Evolutionary conservation across 257 asterid genomes (phyloP).

Genomic region (Solanum medicagineum): DNA sequence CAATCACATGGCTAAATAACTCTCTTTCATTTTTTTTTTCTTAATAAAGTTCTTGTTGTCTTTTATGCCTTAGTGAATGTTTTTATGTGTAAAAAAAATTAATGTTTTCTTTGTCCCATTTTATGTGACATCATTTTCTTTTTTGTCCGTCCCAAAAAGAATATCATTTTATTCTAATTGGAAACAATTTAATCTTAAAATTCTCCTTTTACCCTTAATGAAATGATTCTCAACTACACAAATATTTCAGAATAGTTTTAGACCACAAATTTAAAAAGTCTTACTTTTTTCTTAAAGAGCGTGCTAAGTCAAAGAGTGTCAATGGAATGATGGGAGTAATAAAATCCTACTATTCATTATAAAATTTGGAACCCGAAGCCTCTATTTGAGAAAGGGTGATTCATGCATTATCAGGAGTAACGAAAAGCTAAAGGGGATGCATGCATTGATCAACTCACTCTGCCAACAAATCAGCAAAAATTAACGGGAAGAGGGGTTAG

Average conservation of each 20-base stretch:
- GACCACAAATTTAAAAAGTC: no score
- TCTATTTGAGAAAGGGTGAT: background rate
- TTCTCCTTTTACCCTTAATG: no score
- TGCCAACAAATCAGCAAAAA: background rate
- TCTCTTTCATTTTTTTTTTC: background rate
- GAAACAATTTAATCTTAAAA: no score
- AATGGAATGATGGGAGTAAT: no score
- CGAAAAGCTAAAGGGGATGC: background rate
- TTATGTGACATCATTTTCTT: accelerated
- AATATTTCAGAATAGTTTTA: no score
- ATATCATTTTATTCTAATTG: no score
- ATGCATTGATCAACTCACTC: background rate
- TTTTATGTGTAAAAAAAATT: no score
- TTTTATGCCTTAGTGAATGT: background rate
- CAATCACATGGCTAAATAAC: background rate
- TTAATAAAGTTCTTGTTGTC: background rate
- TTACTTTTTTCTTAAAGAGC: no score
- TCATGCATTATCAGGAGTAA: background rate
- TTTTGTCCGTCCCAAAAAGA: no score
- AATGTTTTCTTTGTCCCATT: no score
- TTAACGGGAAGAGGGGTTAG: background rate
- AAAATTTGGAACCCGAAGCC: background rate
- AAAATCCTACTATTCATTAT: background rate
- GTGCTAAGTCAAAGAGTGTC: no score
- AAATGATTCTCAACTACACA: no score